Conservation (phyloP, 805 yeast genomes). For the Wickerhamiella occidentalis region DNA sequence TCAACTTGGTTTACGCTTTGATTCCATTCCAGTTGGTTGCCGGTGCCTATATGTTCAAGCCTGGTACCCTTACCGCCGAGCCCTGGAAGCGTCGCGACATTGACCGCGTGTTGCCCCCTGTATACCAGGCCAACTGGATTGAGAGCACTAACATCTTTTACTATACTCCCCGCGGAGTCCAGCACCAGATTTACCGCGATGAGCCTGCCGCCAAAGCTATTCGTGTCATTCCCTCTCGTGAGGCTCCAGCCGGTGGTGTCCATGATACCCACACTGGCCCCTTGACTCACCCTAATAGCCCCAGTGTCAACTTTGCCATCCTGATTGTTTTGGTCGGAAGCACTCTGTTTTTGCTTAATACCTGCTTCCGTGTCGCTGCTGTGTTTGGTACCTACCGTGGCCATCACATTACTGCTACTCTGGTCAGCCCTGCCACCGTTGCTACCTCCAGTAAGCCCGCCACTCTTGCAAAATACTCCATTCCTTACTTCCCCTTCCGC, state of each 20-base stretch:
- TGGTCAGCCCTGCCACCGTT: neutral
- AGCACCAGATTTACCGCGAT: constrained; percentile 29
- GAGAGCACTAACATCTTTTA: constrained; percentile 48
- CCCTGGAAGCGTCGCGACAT: constrained; percentile 23
- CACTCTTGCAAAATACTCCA: constrained; percentile 5
- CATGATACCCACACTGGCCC: constrained; percentile 40
- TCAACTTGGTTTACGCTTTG: constrained; percentile 40
- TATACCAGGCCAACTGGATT: constrained; percentile 65
- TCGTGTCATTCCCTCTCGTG: constrained; percentile 50
- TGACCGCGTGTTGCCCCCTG: constrained; percentile 28
- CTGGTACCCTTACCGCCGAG: constrained; percentile 34
- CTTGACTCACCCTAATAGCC: constrained; percentile 28
- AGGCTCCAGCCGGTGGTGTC: constrained; percentile 31
- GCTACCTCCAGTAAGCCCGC: neutral
- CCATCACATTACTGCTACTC: constrained; percentile 13
- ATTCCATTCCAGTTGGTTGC: constrained; percentile 39
- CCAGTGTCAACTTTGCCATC: constrained; percentile 34
- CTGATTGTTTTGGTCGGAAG: constrained; percentile 21
- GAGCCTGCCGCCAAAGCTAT: constrained; percentile 37
- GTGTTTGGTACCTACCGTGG: constrained; percentile 20
- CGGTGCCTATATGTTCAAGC: constrained; percentile 42
- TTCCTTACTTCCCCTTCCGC: constrained; percentile 35
- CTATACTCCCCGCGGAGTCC: constrained; percentile 45
- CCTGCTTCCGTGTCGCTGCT: constrained; percentile 28
- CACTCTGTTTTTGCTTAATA: constrained; percentile 20